phyloP scores from a whole-genome alignment of 192 early-diverging fungal genomes.

The Umbelopsis isabellina region DNA sequence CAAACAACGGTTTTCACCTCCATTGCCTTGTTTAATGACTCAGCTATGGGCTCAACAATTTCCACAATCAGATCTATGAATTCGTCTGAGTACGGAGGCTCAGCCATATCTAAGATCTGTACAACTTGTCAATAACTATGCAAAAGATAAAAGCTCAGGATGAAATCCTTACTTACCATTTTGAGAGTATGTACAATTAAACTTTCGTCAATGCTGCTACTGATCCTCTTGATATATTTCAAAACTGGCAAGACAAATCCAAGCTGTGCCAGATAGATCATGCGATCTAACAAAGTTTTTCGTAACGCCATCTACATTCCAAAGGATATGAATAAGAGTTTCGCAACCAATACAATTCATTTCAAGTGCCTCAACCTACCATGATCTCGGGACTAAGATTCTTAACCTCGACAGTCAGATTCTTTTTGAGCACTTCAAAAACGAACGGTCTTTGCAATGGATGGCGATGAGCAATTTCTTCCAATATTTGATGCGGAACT shows the following conservation, averaged over 20 bases:
- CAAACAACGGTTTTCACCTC: conserved; percentile 11
- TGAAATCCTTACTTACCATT: conserved; percentile 6
- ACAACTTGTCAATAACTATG: not conserved
- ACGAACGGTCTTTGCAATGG: conserved; percentile 68
- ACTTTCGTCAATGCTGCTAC: conserved; percentile 67
- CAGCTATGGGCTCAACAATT: conserved; percentile 45
- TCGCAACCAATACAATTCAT: not conserved
- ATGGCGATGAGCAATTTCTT: conserved; percentile 76
- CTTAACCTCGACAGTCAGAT: conserved; percentile 56
- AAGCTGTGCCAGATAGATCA: conserved; percentile 68
- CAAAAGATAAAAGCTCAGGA: not conserved
- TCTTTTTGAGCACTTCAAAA: conserved; percentile 62
- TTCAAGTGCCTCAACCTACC: conserved; percentile 34
- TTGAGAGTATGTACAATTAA: conserved; percentile 54
- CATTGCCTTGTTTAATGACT: conserved; percentile 37
- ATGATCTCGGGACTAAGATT: conserved; percentile 64
- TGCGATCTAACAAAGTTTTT: conserved; percentile 67
- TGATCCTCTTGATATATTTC: conserved; percentile 56
- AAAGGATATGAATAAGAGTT: not conserved
- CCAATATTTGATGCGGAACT: conserved; percentile 64
- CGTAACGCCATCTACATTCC: conserved; percentile 61
- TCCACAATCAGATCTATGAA: conserved; percentile 49
- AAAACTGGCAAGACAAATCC: conserved; percentile 66
- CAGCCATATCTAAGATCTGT: conserved; percentile 45
- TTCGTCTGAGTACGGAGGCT: conserved; percentile 45